Base-by-base conservation (phyloP, 2,329 filamentous ascomycete species). In the Penicillium freii region DNA sequence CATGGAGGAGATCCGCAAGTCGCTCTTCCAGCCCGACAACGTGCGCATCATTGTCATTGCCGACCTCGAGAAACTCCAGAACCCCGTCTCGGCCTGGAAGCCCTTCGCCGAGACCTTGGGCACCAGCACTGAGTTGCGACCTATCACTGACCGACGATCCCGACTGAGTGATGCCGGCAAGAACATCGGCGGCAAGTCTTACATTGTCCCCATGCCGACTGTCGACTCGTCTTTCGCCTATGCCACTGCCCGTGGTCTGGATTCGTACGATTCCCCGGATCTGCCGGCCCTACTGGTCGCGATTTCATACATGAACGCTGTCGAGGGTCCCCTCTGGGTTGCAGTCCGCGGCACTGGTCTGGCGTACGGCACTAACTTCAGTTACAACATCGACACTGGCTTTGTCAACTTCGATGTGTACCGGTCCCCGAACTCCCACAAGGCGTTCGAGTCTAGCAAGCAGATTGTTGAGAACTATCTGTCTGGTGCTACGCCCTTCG, bases 291-390 rank as follows among this genome's bases (percentile, higher is more conserved):
- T 96, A 51, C 85, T 96, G 73, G 92, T 99, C 8, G 92, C 93
- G 0, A 85, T 92, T 49, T 87, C 92, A 21, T 97, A 97, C 71
- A 87, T 99, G 59, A 92, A 97, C 70, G 87, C 92, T 0, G 89
- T 95, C 19, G 94, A 99, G 75, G 94, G 94, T 0, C 94, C 94
- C 0, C 84, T 99, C 33, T 97, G 94, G 93, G 89, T 89, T 62
- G 91, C 91, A 0, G 90, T 97, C 48, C 91, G 94, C 46, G 94
- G 94, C 55, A 94, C 91, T 43, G 94, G 94, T 44, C 86, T 97
- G 51, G 94, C 94, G 0, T 99, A 99, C 70, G 92, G 92, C 52
- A 88, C 89, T 0, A 86, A 84, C 66, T 96, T 97, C 70, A 82
- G 82, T 44, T 87, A 89, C 45, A 89, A 91, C 69, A 78, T 90